These are phyloP conservation scores for Mimosa pudica DNA, from an alignment of 306 rosid genomes.

Conservation along the genomic window DNA sequence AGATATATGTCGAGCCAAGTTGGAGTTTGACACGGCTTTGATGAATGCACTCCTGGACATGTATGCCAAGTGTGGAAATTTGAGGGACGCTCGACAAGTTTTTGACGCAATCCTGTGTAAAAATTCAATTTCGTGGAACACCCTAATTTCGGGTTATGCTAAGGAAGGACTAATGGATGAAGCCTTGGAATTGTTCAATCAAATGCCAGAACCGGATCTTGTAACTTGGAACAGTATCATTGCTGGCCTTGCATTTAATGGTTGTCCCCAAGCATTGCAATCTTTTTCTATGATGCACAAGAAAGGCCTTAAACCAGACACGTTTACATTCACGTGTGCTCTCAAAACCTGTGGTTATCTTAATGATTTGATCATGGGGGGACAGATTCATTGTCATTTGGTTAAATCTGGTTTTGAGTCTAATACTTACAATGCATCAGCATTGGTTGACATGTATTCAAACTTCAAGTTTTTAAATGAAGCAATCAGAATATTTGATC, in stretches of 20 bases:
- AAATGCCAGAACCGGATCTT: constrained; percentile 63
- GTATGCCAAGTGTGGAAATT: constrained; percentile 81
- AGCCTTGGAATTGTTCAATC: constrained; percentile 60
- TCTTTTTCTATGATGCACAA: constrained; percentile 63
- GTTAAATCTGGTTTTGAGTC: constrained; percentile 66
- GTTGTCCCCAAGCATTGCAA: constrained; percentile 48
- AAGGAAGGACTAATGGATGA: constrained; percentile 62
- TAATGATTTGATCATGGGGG: constrained; percentile 51
- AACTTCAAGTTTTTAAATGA: constrained; percentile 56
- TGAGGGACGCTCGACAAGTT: constrained; percentile 62
- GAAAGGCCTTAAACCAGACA: constrained; percentile 61
- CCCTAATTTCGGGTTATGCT: constrained; percentile 59
- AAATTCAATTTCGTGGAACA: constrained; percentile 66
- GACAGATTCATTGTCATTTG: constrained; percentile 65
- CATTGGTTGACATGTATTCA: constrained; percentile 83
- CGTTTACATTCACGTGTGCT: constrained; percentile 73
- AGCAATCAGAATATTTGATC: constrained; percentile 59
- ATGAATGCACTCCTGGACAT: constrained; percentile 89
- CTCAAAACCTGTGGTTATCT: constrained; percentile 59
- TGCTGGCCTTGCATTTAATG: constrained; percentile 66
- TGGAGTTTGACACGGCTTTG: constrained; percentile 69
- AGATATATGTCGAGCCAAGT: constrained; percentile 39
- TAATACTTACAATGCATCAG: constrained; percentile 61
- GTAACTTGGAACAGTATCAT: constrained; percentile 82
- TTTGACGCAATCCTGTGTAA: constrained; percentile 48